A percentile compares a stretch with the other conserved stretches of the same genome.
Evolutionary conservation across 495 filamentous ascomycete genomes (phyloP).

Genomic region (Staphylotrichum longicolle): DNA sequence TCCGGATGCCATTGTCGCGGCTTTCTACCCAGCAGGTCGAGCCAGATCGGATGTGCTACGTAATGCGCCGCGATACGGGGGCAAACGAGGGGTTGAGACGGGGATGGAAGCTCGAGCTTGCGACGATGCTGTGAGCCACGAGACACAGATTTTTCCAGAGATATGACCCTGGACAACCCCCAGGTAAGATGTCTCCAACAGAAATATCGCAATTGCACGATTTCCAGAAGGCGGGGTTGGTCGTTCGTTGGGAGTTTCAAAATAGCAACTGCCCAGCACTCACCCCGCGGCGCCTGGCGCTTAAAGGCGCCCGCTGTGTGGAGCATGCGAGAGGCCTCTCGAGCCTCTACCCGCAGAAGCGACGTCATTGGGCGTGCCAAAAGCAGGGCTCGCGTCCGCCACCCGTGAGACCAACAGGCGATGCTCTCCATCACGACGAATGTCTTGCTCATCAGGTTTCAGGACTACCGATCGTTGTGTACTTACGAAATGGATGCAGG

Average conservation of each 20-base stretch:
- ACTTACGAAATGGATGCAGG: not conserved
- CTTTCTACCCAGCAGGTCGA: not conserved
- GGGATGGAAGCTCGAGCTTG: not conserved
- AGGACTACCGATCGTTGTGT: not conserved
- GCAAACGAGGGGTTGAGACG: too few relatives aligned
- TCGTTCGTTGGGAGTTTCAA: constrained; percentile 20
- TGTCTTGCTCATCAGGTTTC: too few relatives aligned
- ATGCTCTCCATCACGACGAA: too few relatives aligned
- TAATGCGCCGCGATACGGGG: too few relatives aligned
- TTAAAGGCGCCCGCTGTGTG: constrained; percentile 36
- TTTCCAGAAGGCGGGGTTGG: constrained; percentile 21
- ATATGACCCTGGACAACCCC: not conserved
- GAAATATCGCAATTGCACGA: constrained; percentile 14
- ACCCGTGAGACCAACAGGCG: constrained; percentile 3
- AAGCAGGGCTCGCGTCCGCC: constrained; percentile 17
- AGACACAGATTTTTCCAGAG: not conserved
- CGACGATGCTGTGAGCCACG: not conserved
- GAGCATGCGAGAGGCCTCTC: constrained; percentile 35
- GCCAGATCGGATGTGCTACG: too few relatives aligned
- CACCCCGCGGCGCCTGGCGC: constrained; percentile 36
- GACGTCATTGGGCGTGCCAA: constrained; percentile 38
- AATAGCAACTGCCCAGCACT: constrained; percentile 32
- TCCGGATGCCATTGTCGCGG: constrained; percentile 46
- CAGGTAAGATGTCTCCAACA: too few relatives aligned
- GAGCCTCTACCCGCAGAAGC: constrained; percentile 14